phyloP scores from a whole-genome alignment of 768 basidiomycete species.

The Amanita pallidorosea region DNA sequence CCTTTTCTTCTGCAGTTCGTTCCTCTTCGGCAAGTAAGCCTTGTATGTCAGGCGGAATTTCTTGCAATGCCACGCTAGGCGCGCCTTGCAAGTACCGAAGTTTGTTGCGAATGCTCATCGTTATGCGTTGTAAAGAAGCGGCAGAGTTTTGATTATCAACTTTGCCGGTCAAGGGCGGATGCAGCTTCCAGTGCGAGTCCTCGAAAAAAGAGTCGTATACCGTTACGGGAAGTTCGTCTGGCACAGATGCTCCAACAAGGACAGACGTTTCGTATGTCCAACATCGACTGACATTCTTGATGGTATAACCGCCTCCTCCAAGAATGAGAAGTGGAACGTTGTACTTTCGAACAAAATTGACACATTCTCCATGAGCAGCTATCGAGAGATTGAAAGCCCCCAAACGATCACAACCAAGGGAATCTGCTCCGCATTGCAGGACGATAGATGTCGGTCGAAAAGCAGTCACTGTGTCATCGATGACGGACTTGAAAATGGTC shows the following conservation, averaged over 20 bases:
- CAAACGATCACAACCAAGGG: slow-evolving; percentile 86
- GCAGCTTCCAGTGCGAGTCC: slow-evolving; percentile 86
- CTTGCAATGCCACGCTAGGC: slow-evolving; percentile 94
- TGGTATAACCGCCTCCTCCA: slow-evolving; percentile 94
- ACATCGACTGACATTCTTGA: slow-evolving; percentile 95
- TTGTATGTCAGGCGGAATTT: slow-evolving; percentile 87
- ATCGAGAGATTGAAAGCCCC: slow-evolving; percentile 98
- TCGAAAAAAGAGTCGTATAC: slow-evolving; percentile 91
- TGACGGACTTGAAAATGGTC: slow-evolving; percentile 89
- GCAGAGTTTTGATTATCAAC: slow-evolving; percentile 91
- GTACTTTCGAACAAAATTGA: slow-evolving; percentile 91
- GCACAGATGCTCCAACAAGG: slow-evolving; percentile 71
- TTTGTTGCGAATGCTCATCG: slow-evolving; percentile 77
- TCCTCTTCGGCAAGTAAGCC: slow-evolving; percentile 70
- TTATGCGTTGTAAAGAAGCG: slow-evolving; percentile 76
- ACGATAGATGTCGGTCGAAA: slow-evolving; percentile 90
- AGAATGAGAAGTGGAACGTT: slow-evolving; percentile 84
- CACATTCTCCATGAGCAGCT: slow-evolving; percentile 96
- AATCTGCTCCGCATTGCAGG: slow-evolving; percentile 95
- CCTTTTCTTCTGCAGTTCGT: slow-evolving; percentile 52
- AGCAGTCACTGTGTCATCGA: slow-evolving; percentile 84
- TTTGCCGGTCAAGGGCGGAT: slow-evolving; percentile 83
- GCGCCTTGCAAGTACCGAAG: slow-evolving; percentile 89
- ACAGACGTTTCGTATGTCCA: slow-evolving; percentile 99
- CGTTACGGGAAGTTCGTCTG: slow-evolving; percentile 80